A percentile compares a stretch with the other conserved stretches of the same genome.
Conservation (phyloP, 495 filamentous ascomycete species). For the Peziza echinospora region DNA sequence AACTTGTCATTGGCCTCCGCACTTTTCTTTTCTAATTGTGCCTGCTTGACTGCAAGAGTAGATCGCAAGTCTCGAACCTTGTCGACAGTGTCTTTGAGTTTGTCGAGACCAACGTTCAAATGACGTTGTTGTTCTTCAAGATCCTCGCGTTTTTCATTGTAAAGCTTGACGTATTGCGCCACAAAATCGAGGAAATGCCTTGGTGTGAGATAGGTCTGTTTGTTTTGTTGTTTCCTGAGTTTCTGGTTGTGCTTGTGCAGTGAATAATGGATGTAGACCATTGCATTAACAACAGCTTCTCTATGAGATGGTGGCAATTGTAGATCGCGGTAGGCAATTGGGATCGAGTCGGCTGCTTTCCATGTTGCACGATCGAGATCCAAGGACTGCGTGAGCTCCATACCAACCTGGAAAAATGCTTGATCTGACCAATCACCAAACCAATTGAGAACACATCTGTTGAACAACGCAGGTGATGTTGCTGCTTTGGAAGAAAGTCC, state of each 20-base stretch:
- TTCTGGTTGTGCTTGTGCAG: slow-evolving; percentile 73
- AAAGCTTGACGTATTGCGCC: slow-evolving; percentile 88
- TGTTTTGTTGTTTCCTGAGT: slow-evolving; percentile 74
- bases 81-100: slow-evolving; percentile 91
- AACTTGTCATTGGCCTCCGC: slow-evolving; percentile 91
- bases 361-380: slow-evolving; percentile 79
- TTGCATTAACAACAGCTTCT: slow-evolving; percentile 80
- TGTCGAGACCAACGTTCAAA: slow-evolving; percentile 92
- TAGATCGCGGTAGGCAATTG: slow-evolving; percentile 72
- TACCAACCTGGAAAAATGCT: slow-evolving; percentile 91
- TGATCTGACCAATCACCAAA: slow-evolving; percentile 99
- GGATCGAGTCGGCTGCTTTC: slow-evolving; percentile 71
- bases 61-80: slow-evolving; percentile 81
- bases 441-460: slow-evolving; percentile 98
- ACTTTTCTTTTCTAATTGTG: slow-evolving; percentile 79
- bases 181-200: slow-evolving; percentile 97
- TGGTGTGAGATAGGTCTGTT: slow-evolving; percentile 78
- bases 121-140: slow-evolving; percentile 96
- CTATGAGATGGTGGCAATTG: slow-evolving; percentile 68
- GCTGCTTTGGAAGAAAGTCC: slow-evolving; percentile 87
- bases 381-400: slow-evolving; percentile 83
- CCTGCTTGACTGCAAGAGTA: slow-evolving; percentile 84
- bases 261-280: slow-evolving; percentile 97
- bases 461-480: slow-evolving; percentile 93
- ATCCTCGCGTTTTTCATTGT: slow-evolving; percentile 96